Conservation (phyloP, 2,329 filamentous ascomycete genomes). For the Erysiphe pulchra region DNA sequence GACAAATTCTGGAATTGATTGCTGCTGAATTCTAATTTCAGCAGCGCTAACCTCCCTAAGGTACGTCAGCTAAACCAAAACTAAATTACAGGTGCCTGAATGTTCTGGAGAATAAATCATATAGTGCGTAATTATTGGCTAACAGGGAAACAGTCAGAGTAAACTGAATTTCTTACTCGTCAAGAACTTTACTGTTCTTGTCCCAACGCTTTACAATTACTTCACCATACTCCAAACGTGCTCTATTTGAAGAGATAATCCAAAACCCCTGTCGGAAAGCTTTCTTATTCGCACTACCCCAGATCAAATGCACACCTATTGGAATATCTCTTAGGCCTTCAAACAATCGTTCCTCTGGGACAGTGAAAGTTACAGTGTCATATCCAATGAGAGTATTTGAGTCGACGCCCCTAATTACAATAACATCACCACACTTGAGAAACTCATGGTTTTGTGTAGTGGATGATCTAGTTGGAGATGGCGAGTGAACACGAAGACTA, state of each 20-base stretch:
- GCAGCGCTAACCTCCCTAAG: constrained; percentile 15
- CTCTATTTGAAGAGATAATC: constrained; percentile 16
- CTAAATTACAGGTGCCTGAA: background rate
- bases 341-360: constrained; percentile 23
- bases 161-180: constrained; percentile 12
- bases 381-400: constrained; percentile 9
- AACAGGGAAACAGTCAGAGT: too few relatives aligned
- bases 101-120: too few relatives aligned
- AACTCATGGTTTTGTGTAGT: constrained; percentile 4
- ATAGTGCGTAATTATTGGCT: too few relatives aligned
- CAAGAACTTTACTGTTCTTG: constrained; percentile 25
- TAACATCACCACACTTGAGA: constrained; percentile 19
- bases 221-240: constrained; percentile 9
- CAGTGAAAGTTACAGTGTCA: constrained; percentile 18
- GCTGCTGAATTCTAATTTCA: constrained; percentile 21
- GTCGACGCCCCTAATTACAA: constrained; percentile 26
- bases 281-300: constrained; percentile 24
- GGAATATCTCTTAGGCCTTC: constrained; percentile 28
- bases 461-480: constrained; percentile 6
- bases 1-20: constrained; percentile 11
- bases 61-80: constrained; percentile 1
- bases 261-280: constrained; percentile 31
- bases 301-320: constrained; percentile 30
- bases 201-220: constrained; percentile 27
- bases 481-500: constrained; percentile 16